Percentiles rank a stretch among this genome's conserved stretches.
phyloP scores from a whole-genome alignment of 768 basidiomycete species.

The Russula abietina region DNA sequence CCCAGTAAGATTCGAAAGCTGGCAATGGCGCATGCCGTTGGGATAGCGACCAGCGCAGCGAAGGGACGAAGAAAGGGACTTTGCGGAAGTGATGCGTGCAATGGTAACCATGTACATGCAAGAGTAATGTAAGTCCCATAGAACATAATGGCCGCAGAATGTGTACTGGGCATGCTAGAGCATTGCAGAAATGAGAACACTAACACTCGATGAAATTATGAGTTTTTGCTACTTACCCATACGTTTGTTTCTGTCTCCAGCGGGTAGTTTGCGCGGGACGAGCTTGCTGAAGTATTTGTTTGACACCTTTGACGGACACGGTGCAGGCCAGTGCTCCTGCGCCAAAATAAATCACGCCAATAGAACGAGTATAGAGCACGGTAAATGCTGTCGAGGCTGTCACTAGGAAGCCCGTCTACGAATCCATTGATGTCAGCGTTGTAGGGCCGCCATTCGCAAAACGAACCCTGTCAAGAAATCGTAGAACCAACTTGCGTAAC shows the following conservation, averaged over 20 bases:
- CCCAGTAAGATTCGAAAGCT: slow-evolving; percentile 70
- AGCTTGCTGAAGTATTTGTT: slow-evolving; percentile 55
- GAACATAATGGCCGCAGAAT: slow-evolving; percentile 63
- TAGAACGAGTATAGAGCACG: slow-evolving; percentile 57
- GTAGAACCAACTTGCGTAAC: not conserved
- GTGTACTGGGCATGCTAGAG: slow-evolving; percentile 77
- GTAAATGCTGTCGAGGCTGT: slow-evolving; percentile 43
- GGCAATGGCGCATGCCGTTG: slow-evolving; percentile 51
- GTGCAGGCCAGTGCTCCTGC: slow-evolving; percentile 52
- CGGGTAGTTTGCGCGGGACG: slow-evolving; percentile 43
- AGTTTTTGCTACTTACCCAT: slow-evolving; percentile 49
- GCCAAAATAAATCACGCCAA: slow-evolving; percentile 54
- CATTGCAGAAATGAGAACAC: not conserved
- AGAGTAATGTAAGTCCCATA: slow-evolving; percentile 56
- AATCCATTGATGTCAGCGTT: slow-evolving; percentile 14
- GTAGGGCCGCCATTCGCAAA: not conserved
- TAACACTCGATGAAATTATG: not conserved
- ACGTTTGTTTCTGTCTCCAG: slow-evolving; percentile 45
- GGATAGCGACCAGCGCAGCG: slow-evolving; percentile 43
- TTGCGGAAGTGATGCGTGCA: slow-evolving; percentile 50
- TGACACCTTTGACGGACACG: slow-evolving; percentile 54
- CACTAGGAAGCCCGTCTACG: slow-evolving; percentile 56
- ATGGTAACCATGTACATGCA: slow-evolving; percentile 51
- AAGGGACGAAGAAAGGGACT: slow-evolving; percentile 36
- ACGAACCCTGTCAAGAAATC: slow-evolving; percentile 22